phyloP scores from a whole-genome alignment of 768 basidiomycete species.

The Hygrocybe punicea region DNA sequence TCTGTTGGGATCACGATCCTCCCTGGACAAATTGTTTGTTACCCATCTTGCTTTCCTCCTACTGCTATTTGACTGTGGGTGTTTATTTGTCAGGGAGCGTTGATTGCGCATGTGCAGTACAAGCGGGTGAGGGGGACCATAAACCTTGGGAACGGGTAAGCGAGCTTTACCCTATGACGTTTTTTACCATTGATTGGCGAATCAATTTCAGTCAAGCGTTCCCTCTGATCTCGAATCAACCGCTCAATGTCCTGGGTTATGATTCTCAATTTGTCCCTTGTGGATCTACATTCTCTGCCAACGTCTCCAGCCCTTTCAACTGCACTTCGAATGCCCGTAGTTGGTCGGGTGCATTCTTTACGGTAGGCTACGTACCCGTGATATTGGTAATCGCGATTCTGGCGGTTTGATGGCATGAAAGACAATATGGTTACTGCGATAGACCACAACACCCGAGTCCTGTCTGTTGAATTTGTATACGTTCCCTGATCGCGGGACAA shows the following conservation, averaged over 20 bases:
- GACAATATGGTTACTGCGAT: too few species aligned
- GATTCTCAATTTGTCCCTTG: constrained; percentile 1
- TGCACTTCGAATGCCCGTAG: neutral
- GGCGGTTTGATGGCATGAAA: too few species aligned
- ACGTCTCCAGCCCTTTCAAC: neutral
- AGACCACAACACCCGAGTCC: too few species aligned
- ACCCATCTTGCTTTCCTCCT: neutral
- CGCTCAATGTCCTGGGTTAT: neutral
- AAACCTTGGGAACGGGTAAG: constrained; percentile 4
- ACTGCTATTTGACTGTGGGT: neutral
- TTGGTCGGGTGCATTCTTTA: neutral
- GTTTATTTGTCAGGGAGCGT: neutral
- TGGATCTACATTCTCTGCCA: neutral
- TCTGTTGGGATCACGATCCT: neutral
- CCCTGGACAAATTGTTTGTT: neutral
- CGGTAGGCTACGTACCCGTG: too few species aligned
- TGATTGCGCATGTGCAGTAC: too few species aligned
- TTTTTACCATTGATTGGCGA: neutral
- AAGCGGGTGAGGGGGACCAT: neutral
- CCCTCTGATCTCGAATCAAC: constrained; percentile 2
- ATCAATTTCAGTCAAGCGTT: neutral
- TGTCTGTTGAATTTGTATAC: too few species aligned
- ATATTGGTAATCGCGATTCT: too few species aligned
- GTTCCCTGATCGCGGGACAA: too few species aligned
- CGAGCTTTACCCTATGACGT: neutral